Conservation (phyloP, 2,329 filamentous ascomycete genomes). For the Colletotrichum truncatum region DNA sequence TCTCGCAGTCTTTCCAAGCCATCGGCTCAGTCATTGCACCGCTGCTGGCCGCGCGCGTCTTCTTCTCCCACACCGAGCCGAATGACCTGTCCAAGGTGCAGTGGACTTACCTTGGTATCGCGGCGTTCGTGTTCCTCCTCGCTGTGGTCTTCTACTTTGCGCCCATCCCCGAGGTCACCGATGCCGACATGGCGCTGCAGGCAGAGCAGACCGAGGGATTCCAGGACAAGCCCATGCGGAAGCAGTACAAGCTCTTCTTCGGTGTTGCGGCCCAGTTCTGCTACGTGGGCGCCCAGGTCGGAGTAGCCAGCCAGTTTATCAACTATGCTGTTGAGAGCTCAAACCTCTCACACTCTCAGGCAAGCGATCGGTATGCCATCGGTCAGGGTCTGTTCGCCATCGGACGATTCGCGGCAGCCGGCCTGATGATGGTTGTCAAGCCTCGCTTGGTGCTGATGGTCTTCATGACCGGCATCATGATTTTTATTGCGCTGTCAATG, state of each 20-base stretch:
- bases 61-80: conserved; percentile 63
- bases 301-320: conserved; percentile 64
- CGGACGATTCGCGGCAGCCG: conserved; percentile 67
- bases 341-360: conserved; percentile 15
- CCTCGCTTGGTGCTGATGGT: conserved; percentile 63
- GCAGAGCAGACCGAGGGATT: conserved; percentile 50
- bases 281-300: conserved; percentile 69
- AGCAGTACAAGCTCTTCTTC: conserved; percentile 69
- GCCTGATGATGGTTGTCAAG: conserved; percentile 63
- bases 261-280: conserved; percentile 70
- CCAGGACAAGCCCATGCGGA: conserved; percentile 53
- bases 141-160: conserved; percentile 67
- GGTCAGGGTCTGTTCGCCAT: conserved; percentile 68
- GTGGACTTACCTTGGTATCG: conserved; percentile 72
- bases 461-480: conserved; percentile 61
- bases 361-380: conserved; percentile 62
- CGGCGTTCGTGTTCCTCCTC: conserved; percentile 65
- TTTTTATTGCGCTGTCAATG: conserved; percentile 64
- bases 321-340: conserved; percentile 53
- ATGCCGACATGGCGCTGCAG: conserved; percentile 69
- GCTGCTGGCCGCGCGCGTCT: conserved; percentile 67
- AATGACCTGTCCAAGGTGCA: conserved; percentile 67
- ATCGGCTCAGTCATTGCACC: conserved; percentile 67
- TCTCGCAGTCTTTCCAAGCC: conserved; percentile 67
- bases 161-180: conserved; percentile 61